Base-by-base conservation (phyloP, 2,329 filamentous ascomycete species). In the Rutstroemia sp. region DNA sequence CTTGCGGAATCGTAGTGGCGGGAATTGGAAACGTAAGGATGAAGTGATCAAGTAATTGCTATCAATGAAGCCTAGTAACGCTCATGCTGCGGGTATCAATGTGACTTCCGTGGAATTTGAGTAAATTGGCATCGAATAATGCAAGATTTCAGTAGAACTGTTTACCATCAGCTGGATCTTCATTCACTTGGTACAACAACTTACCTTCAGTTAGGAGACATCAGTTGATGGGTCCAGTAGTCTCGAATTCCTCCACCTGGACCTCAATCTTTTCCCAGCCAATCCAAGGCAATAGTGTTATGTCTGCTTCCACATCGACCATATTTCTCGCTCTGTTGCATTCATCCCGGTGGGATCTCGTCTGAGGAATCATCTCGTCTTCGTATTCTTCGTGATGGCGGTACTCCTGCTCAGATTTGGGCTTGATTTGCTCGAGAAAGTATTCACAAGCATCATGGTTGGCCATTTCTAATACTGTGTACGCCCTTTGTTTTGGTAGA, bases 361-460 rank as follows among this genome's bases (percentile, higher is more conserved):
- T 6, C n/a, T n/a, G 4, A 0, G 47, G 8, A 1, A 27, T 23
- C 2, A 34, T 5, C 0, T 39, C 16, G 7, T 58, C 23, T 6
- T 52, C 17, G n/a, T 44, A 55, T 0, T 2, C 0, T 12, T 2
- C 30, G 2, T 44, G 34, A 14, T 58, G 17, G 8, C 19, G 7
- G 10, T 47, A n/a, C 7, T 57, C 23, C 4, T 60, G 10, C 27
- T 57, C n/a, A 7, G 58, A 60, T 42, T 7, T 44, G 2, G 62
- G 62, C 36, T 52, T 54, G 1, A 61, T 2, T 17, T 47, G 42
- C 2, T 51, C 17, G 14, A 57, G n/a, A 2, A 62, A 8, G 10
- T 56, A 49, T 12, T 59, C 55, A 12, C 36, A 56, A 5, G 63
- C 63, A 21, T 54, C 59, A 44, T 61, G 54, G 17, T 64, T 64